These are phyloP conservation scores for Hypericum perforatum DNA, from an alignment of 345 rosid genomes.

Conservation along the genomic window DNA sequence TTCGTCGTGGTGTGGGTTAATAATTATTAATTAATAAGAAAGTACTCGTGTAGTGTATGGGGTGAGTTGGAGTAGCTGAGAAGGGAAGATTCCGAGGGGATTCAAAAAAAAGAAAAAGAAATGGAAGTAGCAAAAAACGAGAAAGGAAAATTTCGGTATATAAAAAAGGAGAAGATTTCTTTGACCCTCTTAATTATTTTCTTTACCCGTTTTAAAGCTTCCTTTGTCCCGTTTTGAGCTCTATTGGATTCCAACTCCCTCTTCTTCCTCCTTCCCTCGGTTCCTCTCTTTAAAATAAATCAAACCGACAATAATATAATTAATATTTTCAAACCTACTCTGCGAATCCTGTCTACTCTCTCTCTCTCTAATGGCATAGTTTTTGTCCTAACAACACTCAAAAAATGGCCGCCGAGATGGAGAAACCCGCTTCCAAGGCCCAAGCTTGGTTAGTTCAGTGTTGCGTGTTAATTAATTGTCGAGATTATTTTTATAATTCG, in stretches of 20 bases:
- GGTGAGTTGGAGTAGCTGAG: constrained; percentile 30
- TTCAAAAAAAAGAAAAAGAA: constrained; percentile 10
- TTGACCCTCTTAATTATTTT: constrained; percentile 32
- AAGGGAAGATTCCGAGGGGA: constrained; percentile 23
- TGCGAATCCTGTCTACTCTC: too few relatives aligned
- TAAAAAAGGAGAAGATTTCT: constrained; percentile 4
- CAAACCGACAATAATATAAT: too few relatives aligned
- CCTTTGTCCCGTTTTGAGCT: constrained; percentile 33
- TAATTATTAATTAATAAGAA: too few relatives aligned
- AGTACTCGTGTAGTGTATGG: too few relatives aligned
- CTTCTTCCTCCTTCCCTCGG: background rate
- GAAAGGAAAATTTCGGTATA: constrained; percentile 9
- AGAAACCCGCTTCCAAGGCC: constrained; percentile 57
- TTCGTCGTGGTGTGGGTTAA: too few relatives aligned
- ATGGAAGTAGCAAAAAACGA: background rate
- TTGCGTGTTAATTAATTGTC: too few relatives aligned
- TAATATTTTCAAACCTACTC: too few relatives aligned
- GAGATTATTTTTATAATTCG: too few relatives aligned
- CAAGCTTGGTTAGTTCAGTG: constrained; percentile 87
- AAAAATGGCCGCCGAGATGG: constrained; percentile 3
- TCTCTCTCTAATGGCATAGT: too few relatives aligned
- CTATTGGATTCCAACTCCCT: constrained; percentile 27
- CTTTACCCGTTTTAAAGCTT: constrained; percentile 29
- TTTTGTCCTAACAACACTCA: too few relatives aligned
- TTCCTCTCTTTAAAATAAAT: background rate